These are phyloP conservation scores for Fusarium brevicatenulatum DNA, from an alignment of 2,329 filamentous ascomycete species.

Conservation along the genomic window DNA sequence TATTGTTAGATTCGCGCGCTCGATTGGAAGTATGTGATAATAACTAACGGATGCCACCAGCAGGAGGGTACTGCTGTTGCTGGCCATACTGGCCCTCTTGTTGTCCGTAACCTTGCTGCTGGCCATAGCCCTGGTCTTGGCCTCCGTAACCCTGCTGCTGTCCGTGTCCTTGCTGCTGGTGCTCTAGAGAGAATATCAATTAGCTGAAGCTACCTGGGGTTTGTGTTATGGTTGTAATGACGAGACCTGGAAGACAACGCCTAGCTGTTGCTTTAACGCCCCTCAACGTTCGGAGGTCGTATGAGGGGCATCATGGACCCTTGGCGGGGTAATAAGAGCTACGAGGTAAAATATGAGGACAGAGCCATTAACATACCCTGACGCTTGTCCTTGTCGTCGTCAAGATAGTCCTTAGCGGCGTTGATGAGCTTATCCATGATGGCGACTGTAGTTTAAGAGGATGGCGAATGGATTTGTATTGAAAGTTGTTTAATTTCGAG, in stretches of 20 bases:
- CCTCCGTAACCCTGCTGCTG: conserved; percentile 18
- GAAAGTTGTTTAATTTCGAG: neutral
- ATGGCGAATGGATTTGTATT: neutral
- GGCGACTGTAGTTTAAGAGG: neutral
- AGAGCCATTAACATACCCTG: conserved; percentile 32
- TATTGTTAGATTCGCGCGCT: conserved; percentile 11
- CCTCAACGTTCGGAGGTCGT: neutral
- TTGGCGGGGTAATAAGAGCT: conserved; percentile 39
- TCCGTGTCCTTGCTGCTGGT: conserved; percentile 18
- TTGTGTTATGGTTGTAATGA: neutral
- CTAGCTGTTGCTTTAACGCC: neutral
- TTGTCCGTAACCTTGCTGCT: conserved; percentile 20
- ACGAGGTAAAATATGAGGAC: neutral
- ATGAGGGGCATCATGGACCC: conserved; percentile 32
- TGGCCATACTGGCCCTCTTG: conserved; percentile 27
- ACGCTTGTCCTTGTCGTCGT: conserved; percentile 44
- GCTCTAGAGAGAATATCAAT: conserved; percentile 10
- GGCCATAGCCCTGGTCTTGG: conserved; percentile 21
- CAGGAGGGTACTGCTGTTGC: conserved; percentile 36
- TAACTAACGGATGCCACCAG: conserved; percentile 46
- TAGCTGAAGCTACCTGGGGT: neutral
- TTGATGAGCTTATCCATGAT: conserved; percentile 54
- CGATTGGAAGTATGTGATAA: neutral
- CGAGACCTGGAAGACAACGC: neutral
- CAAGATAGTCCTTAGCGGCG: conserved; percentile 52